Percentiles rank a stretch among this genome's conserved stretches.
These are phyloP conservation scores for Lactifluus echinatus DNA, from an alignment of 768 basidiomycete genomes.

Conservation along the genomic window DNA sequence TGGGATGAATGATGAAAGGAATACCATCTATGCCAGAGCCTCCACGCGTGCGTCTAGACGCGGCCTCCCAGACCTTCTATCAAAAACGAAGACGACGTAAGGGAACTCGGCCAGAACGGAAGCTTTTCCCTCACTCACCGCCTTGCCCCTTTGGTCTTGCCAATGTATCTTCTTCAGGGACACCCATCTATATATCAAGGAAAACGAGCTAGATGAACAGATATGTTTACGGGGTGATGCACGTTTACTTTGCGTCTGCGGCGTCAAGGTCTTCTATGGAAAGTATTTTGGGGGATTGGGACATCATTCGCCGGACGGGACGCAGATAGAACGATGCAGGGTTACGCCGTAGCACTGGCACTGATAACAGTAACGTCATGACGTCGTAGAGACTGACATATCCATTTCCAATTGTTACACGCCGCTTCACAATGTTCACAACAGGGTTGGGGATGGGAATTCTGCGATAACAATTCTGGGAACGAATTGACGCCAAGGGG, in stretches of 20 bases:
- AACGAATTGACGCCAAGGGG: too few species aligned
- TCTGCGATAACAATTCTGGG: too few species aligned
- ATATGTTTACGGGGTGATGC: background rate
- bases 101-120: background rate
- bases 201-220: background rate
- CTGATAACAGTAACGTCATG: background rate
- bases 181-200: slow-evolving; percentile 66
- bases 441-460: too few species aligned
- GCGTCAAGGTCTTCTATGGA: slow-evolving; percentile 15
- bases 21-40: slow-evolving; percentile 75
- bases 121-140: slow-evolving; percentile 40
- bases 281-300: slow-evolving; percentile 11
- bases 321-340: background rate
- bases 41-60: slow-evolving; percentile 72
- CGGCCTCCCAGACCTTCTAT: slow-evolving; percentile 84
- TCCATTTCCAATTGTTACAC: background rate
- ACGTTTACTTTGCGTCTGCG: slow-evolving; percentile 14
- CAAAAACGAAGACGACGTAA: background rate
- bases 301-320: slow-evolving; percentile 3
- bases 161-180: slow-evolving; percentile 76
- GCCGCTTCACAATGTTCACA: too few species aligned
- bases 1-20: background rate
- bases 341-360: background rate
- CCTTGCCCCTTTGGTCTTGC: slow-evolving; percentile 64
- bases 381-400: background rate